phyloP scores from a whole-genome alignment of 441 rosid genomes.

The Cnidoscolus chayamansa region DNA sequence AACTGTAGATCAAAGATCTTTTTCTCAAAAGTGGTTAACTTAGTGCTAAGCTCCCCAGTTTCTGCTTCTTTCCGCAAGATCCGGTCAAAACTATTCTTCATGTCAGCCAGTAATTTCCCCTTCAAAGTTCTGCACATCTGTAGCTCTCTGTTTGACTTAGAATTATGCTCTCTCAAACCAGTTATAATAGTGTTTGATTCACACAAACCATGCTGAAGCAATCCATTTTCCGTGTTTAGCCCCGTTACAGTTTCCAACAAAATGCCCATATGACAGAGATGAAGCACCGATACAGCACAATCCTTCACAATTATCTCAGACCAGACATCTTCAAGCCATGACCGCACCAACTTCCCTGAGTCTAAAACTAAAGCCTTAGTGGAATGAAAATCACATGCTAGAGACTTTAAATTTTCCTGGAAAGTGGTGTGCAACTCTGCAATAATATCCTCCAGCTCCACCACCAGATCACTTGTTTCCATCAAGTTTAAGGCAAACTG shows the following conservation, averaged over 20 bases:
- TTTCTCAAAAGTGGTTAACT: slow-evolving; percentile 67
- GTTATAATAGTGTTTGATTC: slow-evolving; percentile 69
- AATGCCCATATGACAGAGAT: slow-evolving; percentile 91
- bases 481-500: slow-evolving; percentile 56
- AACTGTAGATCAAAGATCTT: slow-evolving; percentile 63
- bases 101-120: slow-evolving; percentile 83
- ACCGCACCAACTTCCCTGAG: slow-evolving; percentile 52
- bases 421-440: slow-evolving; percentile 48
- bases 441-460: slow-evolving; percentile 59
- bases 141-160: slow-evolving; percentile 73
- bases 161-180: slow-evolving; percentile 75
- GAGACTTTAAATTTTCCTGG: slow-evolving; percentile 40
- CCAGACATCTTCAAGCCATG: slow-evolving; percentile 95
- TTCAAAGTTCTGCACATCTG: slow-evolving; percentile 68
- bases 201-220: slow-evolving; percentile 80
- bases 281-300: slow-evolving; percentile 89
- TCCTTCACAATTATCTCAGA: slow-evolving; percentile 89
- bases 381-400: slow-evolving; percentile 46
- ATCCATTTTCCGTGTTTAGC: slow-evolving; percentile 80
- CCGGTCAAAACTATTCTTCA: slow-evolving; percentile 75
- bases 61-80: slow-evolving; percentile 80
- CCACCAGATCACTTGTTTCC: slow-evolving; percentile 53
- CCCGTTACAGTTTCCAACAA: slow-evolving; percentile 86
- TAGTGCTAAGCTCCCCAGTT: slow-evolving; percentile 56
- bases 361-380: slow-evolving; percentile 54